These are phyloP conservation scores for Paramecium bursaria DNA, from an alignment of 73 alveolate species.

Conservation along the genomic window DNA sequence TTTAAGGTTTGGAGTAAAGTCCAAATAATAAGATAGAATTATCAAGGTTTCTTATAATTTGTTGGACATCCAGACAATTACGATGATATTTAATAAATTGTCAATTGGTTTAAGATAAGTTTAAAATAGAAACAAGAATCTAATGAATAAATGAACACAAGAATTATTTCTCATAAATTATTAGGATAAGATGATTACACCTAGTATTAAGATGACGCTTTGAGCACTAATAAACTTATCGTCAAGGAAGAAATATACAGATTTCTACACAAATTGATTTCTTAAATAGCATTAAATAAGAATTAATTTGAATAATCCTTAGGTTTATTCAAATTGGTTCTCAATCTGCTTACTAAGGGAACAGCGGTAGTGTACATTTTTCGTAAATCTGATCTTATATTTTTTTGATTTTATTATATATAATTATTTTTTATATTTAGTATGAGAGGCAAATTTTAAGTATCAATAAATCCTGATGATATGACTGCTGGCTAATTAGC, in stretches of 20 bases:
- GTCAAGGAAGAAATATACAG: conserved; percentile 16
- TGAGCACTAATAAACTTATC: not conserved
- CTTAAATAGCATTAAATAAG: no score
- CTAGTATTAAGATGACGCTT: conserved; percentile 9
- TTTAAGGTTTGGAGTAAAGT: conserved; percentile 51
- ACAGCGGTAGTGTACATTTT: not conserved
- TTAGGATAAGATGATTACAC: not conserved
- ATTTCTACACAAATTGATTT: no score
- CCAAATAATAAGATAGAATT: conserved; percentile 41
- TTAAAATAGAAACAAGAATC: not conserved
- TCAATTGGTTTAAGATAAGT: conserved; percentile 8
- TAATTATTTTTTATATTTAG: no score
- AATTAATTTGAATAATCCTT: conserved; percentile 34
- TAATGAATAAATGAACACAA: not conserved
- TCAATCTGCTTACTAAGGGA: conserved; percentile 5
- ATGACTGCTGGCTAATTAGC: no score
- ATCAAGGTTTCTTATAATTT: conserved; percentile 2
- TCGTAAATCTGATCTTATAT: conserved; percentile 29
- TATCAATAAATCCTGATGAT: no score
- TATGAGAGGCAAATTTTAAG: no score
- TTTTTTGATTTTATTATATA: no score
- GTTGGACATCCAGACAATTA: conserved; percentile 22
- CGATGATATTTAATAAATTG: not conserved
- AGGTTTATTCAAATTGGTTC: conserved; percentile 7
- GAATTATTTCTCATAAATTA: no score